These are phyloP conservation scores for Colletotrichum ledebouriae DNA, from an alignment of 2,329 filamentous ascomycete species.

Conservation along the genomic window DNA sequence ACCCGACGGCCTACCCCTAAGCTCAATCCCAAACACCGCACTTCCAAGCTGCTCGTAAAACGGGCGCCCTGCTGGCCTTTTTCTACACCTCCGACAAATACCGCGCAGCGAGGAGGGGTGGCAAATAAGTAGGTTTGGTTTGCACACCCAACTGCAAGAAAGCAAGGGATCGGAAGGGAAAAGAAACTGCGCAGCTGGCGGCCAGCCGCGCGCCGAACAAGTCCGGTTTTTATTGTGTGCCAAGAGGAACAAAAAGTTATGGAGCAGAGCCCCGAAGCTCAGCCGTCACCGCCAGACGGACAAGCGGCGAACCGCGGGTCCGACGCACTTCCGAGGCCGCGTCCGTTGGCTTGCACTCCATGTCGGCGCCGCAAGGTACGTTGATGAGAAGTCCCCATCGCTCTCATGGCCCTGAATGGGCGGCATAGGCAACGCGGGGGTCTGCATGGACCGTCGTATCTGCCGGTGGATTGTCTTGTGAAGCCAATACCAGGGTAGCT, in stretches of 20 bases:
- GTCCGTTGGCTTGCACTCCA: slow-evolving; percentile 41
- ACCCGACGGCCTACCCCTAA: slow-evolving; percentile 11
- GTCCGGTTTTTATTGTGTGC: slow-evolving; percentile 25
- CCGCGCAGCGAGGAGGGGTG: background rate
- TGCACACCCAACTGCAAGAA: background rate
- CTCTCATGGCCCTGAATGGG: background rate
- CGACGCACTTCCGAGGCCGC: slow-evolving; percentile 41
- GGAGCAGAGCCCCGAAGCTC: slow-evolving; percentile 40
- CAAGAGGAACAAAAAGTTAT: slow-evolving; percentile 17
- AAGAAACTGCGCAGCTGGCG: background rate
- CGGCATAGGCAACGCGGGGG: too few species aligned
- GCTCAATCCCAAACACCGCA: slow-evolving; percentile 27
- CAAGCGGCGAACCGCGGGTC: slow-evolving; percentile 38
- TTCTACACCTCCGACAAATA: slow-evolving; percentile 3
- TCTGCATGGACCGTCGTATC: too few species aligned
- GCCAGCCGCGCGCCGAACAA: slow-evolving; percentile 17
- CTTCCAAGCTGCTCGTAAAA: background rate
- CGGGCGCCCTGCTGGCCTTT: slow-evolving; percentile 3
- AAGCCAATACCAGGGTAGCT: slow-evolving; percentile 3
- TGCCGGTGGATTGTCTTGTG: slow-evolving; percentile 3
- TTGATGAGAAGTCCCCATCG: slow-evolving; percentile 12
- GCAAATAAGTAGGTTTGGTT: background rate
- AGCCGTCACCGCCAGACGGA: slow-evolving; percentile 38
- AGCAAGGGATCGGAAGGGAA: background rate
- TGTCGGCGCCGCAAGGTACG: slow-evolving; percentile 41